Percentiles rank a stretch among this genome's conserved stretches.
These are phyloP conservation scores for Colletotrichum incanum DNA, from an alignment of 2,329 filamentous ascomycete genomes.

Conservation along the genomic window DNA sequence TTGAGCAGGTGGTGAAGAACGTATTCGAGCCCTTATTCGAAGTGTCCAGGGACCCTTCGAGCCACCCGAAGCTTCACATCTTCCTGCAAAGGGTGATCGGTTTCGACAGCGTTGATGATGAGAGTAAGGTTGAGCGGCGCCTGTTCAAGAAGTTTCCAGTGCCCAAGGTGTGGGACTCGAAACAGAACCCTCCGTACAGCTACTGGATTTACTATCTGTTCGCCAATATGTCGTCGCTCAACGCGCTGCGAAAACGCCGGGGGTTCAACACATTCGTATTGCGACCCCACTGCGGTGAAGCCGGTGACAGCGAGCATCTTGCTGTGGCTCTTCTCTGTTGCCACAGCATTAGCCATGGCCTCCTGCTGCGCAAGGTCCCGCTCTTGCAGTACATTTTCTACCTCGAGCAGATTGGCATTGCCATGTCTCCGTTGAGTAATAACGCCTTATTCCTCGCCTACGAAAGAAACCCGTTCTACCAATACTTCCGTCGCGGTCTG, in stretches of 20 bases:
- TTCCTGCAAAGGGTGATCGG: conserved; percentile 97
- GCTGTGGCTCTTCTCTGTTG: conserved; percentile 93
- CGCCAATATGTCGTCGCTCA: conserved; percentile 93
- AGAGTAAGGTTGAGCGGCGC: conserved; percentile 95
- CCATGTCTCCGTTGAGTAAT: conserved; percentile 99
- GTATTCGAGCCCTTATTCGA: conserved; percentile 96
- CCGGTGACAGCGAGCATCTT: conserved; percentile 95
- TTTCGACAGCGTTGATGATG: conserved; percentile 97
- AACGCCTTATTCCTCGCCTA: conserved; percentile 97
- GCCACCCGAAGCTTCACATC: conserved; percentile 92
- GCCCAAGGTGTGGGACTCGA: conserved; percentile 89
- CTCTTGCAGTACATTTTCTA: conserved; percentile 98
- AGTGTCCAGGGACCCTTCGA: conserved; percentile 88
- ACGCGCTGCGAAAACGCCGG: conserved; percentile 89
- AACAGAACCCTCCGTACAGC: conserved; percentile 97
- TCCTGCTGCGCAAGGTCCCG: conserved; percentile 93
- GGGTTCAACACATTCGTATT: conserved; percentile 97
- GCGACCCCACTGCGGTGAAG: conserved; percentile 95
- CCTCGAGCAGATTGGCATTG: conserved; percentile 96
- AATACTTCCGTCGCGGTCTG: conserved; percentile 93
- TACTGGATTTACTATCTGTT: conserved; percentile 99
- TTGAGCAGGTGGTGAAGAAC: conserved; percentile 91
- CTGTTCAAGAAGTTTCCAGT: conserved; percentile 97
- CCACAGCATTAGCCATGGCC: conserved; percentile 96
- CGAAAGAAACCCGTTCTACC: conserved; percentile 95